Conservation (phyloP, 192 early-diverging fungal genomes). For the Paraglomus occultum region DNA sequence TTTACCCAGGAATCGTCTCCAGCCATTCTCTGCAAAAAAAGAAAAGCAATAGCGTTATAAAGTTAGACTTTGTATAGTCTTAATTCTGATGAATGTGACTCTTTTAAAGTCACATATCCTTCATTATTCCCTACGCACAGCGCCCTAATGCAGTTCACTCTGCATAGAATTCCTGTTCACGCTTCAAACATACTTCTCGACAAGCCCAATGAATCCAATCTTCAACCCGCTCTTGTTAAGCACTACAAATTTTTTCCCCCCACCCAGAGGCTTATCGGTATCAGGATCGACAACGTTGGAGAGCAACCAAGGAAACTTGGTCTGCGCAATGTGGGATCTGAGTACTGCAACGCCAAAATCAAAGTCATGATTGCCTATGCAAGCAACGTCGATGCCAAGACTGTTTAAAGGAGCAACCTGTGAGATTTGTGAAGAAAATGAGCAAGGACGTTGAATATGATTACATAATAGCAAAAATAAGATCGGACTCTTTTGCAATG, state of each 20-base stretch:
- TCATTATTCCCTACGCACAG: too few relatives aligned
- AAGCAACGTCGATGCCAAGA: constrained; percentile 57
- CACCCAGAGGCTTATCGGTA: constrained; percentile 34
- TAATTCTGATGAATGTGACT: too few relatives aligned
- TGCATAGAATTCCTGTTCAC: too few relatives aligned
- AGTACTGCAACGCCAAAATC: constrained; percentile 64
- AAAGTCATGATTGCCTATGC: constrained; percentile 75
- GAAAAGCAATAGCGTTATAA: not conserved
- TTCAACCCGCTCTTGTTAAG: constrained; percentile 50
- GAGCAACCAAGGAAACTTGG: constrained; percentile 71
- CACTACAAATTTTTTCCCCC: constrained; percentile 39
- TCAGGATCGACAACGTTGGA: constrained; percentile 59
- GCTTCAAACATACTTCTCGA: constrained; percentile 50
- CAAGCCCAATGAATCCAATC: constrained; percentile 68
- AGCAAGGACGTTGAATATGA: too few relatives aligned
- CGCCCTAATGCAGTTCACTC: too few relatives aligned
- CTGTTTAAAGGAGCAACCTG: constrained; percentile 53
- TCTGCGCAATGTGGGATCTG: constrained; percentile 42
- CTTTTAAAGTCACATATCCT: too few relatives aligned
- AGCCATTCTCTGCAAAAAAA: constrained; percentile 55
- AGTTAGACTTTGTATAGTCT: not conserved
- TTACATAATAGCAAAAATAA: too few relatives aligned
- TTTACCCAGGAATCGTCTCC: constrained; percentile 55
- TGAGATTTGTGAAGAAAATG: too few relatives aligned
- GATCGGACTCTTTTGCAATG: too few relatives aligned